phyloP scores from a whole-genome alignment of 2,329 filamentous ascomycete species.

The Xenosphaeropsis pyriputrescens region DNA sequence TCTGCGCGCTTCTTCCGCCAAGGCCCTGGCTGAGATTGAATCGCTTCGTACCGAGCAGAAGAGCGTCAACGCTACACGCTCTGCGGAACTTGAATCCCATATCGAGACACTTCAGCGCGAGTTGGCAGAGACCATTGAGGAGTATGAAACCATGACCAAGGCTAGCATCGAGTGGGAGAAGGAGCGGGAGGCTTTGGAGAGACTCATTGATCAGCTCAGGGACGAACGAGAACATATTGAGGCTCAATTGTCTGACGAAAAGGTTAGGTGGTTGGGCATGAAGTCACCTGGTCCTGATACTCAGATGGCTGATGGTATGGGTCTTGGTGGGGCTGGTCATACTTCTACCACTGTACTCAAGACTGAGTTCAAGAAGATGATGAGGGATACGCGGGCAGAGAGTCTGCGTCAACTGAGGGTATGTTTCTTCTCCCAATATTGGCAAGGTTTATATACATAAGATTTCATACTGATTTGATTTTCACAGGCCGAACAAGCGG shows the following conservation, averaged over 20 bases:
- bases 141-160: slow-evolving; percentile 57
- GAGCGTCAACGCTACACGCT: neutral
- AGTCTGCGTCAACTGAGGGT: slow-evolving; percentile 50
- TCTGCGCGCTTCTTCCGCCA: slow-evolving; percentile 7
- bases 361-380: slow-evolving; percentile 71
- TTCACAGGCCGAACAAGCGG: slow-evolving; percentile 53
- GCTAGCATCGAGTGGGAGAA: slow-evolving; percentile 58
- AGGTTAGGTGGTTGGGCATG: slow-evolving; percentile 48
- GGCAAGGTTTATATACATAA: slow-evolving; percentile 2
- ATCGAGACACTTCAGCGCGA: slow-evolving; percentile 45
- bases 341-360: slow-evolving; percentile 56
- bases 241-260: slow-evolving; percentile 49
- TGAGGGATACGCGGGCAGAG: slow-evolving; percentile 56
- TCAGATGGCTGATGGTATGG: slow-evolving; percentile 19
- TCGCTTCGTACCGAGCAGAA: slow-evolving; percentile 16
- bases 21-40: slow-evolving; percentile 1
- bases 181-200: slow-evolving; percentile 50
- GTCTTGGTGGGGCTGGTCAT: slow-evolving; percentile 10
- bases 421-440: slow-evolving; percentile 17
- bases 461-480: slow-evolving; percentile 1
- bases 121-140: slow-evolving; percentile 49
- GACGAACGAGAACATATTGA: slow-evolving; percentile 51
- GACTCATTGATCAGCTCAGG: slow-evolving; percentile 44
- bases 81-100: slow-evolving; percentile 24
- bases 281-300: slow-evolving; percentile 30